A percentile compares a stretch with the other conserved stretches of the same genome.
Conservation (phyloP, 208 protist genomes). For the Trichomonas vaginalis region DNA sequence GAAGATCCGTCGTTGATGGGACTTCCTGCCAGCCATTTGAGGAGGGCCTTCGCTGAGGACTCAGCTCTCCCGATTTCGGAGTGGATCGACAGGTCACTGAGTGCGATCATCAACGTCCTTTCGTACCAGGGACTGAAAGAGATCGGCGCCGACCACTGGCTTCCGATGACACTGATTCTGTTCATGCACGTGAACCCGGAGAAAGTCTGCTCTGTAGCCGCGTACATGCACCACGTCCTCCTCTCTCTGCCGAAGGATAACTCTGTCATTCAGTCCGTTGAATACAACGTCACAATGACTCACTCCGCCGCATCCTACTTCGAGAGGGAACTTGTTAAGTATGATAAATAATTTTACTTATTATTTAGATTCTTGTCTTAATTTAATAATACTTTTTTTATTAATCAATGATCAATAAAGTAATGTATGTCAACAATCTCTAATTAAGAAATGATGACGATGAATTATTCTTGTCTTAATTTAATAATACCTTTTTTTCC, state of each 20-base stretch:
- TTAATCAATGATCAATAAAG: no score
- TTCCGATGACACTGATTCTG: background rate
- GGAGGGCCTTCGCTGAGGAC: background rate
- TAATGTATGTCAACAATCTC: no score
- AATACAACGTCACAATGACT: conserved; percentile 8
- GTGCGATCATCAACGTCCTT: background rate
- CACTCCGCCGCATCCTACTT: background rate
- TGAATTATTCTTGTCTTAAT: no score
- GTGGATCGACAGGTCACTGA: background rate
- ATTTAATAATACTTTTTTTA: no score
- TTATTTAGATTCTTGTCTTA: no score
- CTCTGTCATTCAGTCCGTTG: background rate
- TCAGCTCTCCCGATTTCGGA: background rate
- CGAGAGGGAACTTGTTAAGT: background rate
- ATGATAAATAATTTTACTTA: no score
- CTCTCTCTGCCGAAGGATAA: background rate
- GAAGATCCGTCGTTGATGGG: background rate
- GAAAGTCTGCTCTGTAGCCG: background rate
- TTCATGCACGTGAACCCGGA: background rate
- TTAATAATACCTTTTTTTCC: no score
- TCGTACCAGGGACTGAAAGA: background rate
- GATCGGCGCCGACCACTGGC: background rate
- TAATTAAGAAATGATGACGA: no score
- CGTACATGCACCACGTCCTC: background rate
- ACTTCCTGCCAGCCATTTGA: background rate